Conservation (phyloP, 208 protist genomes). For the Leishmania arabica region DNA sequence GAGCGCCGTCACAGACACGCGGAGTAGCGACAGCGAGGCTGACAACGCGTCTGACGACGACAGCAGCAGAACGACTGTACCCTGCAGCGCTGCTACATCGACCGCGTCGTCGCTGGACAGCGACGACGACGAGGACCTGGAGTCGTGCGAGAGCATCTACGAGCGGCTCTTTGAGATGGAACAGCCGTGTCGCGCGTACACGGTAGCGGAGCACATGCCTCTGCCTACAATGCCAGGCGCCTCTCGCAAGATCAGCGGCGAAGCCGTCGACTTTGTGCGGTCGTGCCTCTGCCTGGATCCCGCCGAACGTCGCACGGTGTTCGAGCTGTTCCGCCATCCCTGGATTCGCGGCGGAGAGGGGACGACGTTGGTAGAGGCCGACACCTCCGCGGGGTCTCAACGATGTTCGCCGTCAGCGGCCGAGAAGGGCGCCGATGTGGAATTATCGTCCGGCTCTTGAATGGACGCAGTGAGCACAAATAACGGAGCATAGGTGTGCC, state of each 20-base stretch:
- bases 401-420: background rate
- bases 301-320: constrained; percentile 43
- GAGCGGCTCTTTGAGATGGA: constrained; percentile 28
- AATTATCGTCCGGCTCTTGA: background rate
- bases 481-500: background rate
- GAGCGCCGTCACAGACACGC: background rate
- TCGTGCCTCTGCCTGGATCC: constrained; percentile 46
- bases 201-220: constrained; percentile 14
- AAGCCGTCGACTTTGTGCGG: constrained; percentile 64
- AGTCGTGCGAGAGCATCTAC: constrained; percentile 26
- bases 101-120: background rate
- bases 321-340: constrained; percentile 56
- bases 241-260: constrained; percentile 34
- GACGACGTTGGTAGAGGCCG: background rate
- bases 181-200: constrained; percentile 25
- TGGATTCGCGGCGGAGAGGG: constrained; percentile 42
- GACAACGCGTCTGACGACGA: background rate
- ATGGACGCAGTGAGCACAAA: background rate
- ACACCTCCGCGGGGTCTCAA: background rate
- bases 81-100: background rate
- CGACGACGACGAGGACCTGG: background rate
- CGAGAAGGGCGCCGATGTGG: background rate
- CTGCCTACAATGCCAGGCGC: background rate
- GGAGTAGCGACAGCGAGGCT: background rate
- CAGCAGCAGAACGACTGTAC: background rate